Evolutionary conservation across 306 rosid genomes (phyloP).

Genomic region (Carpinus fangiana): DNA sequence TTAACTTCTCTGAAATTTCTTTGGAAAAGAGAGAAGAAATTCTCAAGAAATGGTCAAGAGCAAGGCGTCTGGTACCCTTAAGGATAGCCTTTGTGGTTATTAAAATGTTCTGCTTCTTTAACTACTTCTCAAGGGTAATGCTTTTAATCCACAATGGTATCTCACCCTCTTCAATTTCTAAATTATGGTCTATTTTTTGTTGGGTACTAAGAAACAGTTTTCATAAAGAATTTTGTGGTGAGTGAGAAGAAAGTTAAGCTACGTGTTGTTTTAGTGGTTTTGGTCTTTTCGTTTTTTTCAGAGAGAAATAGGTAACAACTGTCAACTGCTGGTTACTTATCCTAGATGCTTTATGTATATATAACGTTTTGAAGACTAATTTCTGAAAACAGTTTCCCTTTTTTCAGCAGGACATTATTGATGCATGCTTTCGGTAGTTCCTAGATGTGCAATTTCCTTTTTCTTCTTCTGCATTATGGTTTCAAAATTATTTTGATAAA

Average conservation of each 20-base stretch:
- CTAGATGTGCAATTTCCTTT: background rate
- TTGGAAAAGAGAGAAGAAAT: conserved; percentile 70
- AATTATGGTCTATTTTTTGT: too few relatives aligned
- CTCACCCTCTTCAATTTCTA: too few relatives aligned
- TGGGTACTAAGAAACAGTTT: too few relatives aligned
- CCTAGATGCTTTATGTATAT: too few relatives aligned
- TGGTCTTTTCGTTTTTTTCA: too few relatives aligned
- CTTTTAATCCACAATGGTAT: conserved; percentile 2
- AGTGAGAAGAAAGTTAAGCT: too few relatives aligned
- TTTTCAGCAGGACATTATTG: background rate
- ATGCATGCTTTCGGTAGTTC: background rate
- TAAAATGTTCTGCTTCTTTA: conserved; percentile 68
- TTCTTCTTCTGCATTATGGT: background rate
- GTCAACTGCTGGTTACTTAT: background rate
- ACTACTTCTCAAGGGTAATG: conserved; percentile 74
- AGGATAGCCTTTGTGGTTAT: conserved; percentile 51
- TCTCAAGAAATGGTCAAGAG: conserved; percentile 65
- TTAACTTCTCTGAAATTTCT: conserved; percentile 66
- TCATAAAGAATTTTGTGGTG: too few relatives aligned
- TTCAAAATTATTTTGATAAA: background rate
- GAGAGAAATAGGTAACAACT: background rate
- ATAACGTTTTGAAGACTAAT: background rate
- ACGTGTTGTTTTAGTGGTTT: too few relatives aligned
- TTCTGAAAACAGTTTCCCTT: background rate
- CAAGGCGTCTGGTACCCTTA: conserved; percentile 43